Conservation (phyloP, 129 eudicot genomes). For the Glebionis coronaria region DNA sequence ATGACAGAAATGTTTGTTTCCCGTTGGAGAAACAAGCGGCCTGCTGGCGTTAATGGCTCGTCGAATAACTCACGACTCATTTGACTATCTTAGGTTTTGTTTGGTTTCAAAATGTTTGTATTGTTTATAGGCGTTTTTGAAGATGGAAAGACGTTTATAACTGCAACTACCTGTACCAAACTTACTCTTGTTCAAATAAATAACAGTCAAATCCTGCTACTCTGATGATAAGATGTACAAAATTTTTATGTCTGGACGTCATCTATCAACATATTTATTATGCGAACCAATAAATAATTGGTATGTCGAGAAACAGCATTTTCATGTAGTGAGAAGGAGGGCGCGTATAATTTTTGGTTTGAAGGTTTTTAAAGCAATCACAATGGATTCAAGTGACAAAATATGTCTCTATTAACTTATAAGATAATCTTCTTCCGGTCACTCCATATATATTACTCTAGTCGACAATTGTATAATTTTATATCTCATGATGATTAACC, state of each 20-base stretch:
- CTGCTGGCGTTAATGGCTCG: constrained; percentile 62
- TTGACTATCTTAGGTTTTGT: neutral
- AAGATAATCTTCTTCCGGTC: no score
- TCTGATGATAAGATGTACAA: constrained; percentile 12
- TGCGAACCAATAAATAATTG: no score
- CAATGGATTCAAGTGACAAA: no score
- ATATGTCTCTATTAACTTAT: no score
- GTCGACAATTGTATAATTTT: no score
- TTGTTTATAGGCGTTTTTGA: constrained; percentile 1
- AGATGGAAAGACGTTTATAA: constrained; percentile 6
- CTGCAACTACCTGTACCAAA: constrained; percentile 33
- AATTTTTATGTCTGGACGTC: neutral
- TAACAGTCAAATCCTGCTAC: constrained; percentile 7
- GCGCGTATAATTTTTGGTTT: no score
- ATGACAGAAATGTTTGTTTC: constrained; percentile 41
- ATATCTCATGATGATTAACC: no score
- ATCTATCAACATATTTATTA: no score
- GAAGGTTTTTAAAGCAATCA: no score
- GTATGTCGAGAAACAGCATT: no score
- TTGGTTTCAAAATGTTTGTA: constrained; percentile 4
- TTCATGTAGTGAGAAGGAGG: no score
- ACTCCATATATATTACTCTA: no score
- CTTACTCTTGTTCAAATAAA: constrained; percentile 13
- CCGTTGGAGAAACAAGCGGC: constrained; percentile 61
- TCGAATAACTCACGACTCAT: constrained; percentile 29